Evolutionary conservation across 1,139 yeast genomes (phyloP).

Genomic region (Scheffersomyces titani): DNA sequence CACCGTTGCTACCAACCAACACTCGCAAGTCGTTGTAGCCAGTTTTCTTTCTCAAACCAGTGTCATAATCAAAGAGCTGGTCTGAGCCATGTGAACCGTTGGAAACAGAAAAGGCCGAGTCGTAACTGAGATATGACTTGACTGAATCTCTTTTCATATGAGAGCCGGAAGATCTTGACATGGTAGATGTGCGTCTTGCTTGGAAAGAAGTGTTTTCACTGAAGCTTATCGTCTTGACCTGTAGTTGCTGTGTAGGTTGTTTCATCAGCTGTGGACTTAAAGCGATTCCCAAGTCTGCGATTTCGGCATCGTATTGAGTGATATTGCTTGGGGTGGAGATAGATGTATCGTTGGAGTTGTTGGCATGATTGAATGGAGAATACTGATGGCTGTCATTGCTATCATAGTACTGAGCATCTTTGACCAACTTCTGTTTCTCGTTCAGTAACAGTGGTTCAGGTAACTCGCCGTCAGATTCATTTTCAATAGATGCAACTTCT

Average conservation of each 20-base stretch:
- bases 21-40: conserved; percentile 40
- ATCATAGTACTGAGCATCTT: neutral
- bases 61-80: conserved; percentile 11
- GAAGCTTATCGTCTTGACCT: conserved; percentile 28
- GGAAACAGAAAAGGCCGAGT: conserved; percentile 50
- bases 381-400: conserved; percentile 1
- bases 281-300: conserved; percentile 48
- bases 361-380: conserved; percentile 10
- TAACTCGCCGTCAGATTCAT: conserved; percentile 15
- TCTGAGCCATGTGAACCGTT: conserved; percentile 23
- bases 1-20: conserved; percentile 19
- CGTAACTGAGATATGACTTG: conserved; percentile 56
- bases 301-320: conserved; percentile 44
- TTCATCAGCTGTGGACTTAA: conserved; percentile 40
- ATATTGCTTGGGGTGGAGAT: conserved; percentile 44
- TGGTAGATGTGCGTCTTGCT: conserved; percentile 21
- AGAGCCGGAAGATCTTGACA: conserved; percentile 29
- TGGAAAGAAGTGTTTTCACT: conserved; percentile 16
- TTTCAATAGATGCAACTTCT: conserved; percentile 17
- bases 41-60: conserved; percentile 36
- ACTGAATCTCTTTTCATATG: conserved; percentile 37
- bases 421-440: neutral
- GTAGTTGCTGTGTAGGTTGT: conserved; percentile 7
- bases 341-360: conserved; percentile 28
- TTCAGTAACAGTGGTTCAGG: conserved; percentile 13